These are phyloP conservation scores for Fusarium papillatum DNA, from an alignment of 2,329 filamentous ascomycete species.

Conservation along the genomic window DNA sequence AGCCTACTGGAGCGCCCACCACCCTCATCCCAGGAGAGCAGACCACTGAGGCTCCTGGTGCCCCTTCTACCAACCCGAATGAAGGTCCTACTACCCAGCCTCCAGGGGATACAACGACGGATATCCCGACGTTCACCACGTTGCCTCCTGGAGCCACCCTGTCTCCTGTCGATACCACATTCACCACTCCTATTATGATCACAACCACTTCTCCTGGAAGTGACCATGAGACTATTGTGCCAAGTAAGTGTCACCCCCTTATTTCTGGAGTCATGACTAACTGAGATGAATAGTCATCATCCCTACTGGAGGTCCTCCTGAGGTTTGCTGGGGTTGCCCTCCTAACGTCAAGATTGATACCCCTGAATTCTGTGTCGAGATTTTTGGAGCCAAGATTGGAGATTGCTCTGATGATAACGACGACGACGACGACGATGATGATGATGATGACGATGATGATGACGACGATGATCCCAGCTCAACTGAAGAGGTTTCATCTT, in stretches of 20 bases:
- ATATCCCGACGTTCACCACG: neutral
- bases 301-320: neutral
- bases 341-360: neutral
- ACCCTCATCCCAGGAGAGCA: neutral
- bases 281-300: neutral
- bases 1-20: neutral
- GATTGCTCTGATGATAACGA: neutral
- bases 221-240: neutral
- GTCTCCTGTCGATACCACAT: neutral
- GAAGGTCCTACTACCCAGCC: neutral
- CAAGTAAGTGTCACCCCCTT: neutral
- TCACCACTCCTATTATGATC: neutral
- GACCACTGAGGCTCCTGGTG: neutral
- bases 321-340: neutral
- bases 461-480: neutral
- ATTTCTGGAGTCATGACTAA: neutral
- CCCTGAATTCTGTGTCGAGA: neutral
- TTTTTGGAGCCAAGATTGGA: neutral
- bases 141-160: neutral
- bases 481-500: neutral
- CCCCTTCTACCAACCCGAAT: neutral
- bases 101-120: neutral
- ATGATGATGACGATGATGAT: neutral
- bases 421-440: neutral
- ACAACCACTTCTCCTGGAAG: neutral